Base-by-base conservation (phyloP, 805 yeast species). In the Yarrowia sp. region DNA sequence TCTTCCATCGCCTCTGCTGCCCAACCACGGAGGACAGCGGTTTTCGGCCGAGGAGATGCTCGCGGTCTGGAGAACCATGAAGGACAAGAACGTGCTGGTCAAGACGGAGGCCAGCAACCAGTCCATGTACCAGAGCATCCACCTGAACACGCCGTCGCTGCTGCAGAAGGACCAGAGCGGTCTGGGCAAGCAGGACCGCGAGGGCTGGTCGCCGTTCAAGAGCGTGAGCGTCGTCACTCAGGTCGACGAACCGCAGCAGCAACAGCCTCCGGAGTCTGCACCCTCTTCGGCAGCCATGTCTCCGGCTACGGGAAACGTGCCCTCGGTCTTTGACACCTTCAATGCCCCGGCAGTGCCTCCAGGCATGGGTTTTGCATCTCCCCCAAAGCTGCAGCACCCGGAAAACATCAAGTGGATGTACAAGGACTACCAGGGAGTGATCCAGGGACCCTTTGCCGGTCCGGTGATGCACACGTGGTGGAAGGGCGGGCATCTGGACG, bases 361-460 rank as follows among this genome's bases (percentile, higher is more conserved):
- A 6, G 62, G 62, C 3, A 42, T 58, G 24, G 53, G 53, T 2
- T 42, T 42, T 22, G 7, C 51, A 2, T 44, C 53, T 1, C 21
- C 62, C 3, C 66, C 67, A 9, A 27, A 21, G 10, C 38, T 79
- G 44, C 25, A 67, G 13, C 68, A 74, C 1, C 79, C 84, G 1
- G 76, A 71, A 27, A 72, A 76, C 58, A 77, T 85, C 66, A 74
- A 78, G 53, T 90, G 97, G 97, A 74, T 75, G 63, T 90, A 90
- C 71, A 74, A 85, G 61, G 97, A 90, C 71, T 84, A 89, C 0
- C 72, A 78, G 39, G 89, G 88, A 4, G 78, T 74, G 56, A 84
- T 83, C 65, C 96, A 89, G 70, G 97, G 97, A 21, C 96, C 97
- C 3, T 90, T 90, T 73, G 77, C 78, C 49, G 90, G 92, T 2